phyloP scores from a whole-genome alignment of 2,329 filamentous ascomycete genomes.

The Talaromyces atroroseus region DNA sequence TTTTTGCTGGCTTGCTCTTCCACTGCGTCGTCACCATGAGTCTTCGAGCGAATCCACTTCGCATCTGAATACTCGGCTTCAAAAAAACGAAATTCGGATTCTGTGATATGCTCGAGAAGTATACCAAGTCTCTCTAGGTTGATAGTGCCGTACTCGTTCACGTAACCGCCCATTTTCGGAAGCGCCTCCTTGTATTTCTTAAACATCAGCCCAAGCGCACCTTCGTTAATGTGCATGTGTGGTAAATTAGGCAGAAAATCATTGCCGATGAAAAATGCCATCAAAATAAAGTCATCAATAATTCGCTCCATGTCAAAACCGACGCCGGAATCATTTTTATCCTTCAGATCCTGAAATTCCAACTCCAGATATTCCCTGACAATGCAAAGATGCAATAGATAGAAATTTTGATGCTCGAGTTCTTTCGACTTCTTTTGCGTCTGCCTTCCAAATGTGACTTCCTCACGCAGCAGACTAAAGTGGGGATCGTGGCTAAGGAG shows the following conservation, averaged over 20 bases:
- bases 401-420: conserved; percentile 98
- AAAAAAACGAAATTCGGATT: conserved; percentile 89
- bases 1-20: conserved; percentile 52
- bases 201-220: conserved; percentile 95
- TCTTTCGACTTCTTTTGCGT: conserved; percentile 89
- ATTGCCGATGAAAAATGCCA: conserved; percentile 99
- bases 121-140: conserved; percentile 73
- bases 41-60: conserved; percentile 87
- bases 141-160: conserved; percentile 92
- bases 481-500: conserved; percentile 96
- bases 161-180: conserved; percentile 83
- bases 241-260: conserved; percentile 97
- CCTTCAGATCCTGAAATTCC: conserved; percentile 89
- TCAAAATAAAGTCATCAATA: conserved; percentile 98
- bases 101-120: conserved; percentile 75
- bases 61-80: conserved; percentile 84
- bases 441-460: conserved; percentile 92
- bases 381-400: conserved; percentile 92
- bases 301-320: conserved; percentile 89
- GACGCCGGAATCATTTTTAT: conserved; percentile 65
- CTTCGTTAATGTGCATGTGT: conserved; percentile 96
- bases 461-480: conserved; percentile 93
- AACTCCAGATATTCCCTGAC: conserved; percentile 94
- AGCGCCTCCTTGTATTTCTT: conserved; percentile 88
- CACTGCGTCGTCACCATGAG: conserved; percentile 62